Evolutionary conservation across 257 asterid species (phyloP).

Genomic region (Ilex asprella): DNA sequence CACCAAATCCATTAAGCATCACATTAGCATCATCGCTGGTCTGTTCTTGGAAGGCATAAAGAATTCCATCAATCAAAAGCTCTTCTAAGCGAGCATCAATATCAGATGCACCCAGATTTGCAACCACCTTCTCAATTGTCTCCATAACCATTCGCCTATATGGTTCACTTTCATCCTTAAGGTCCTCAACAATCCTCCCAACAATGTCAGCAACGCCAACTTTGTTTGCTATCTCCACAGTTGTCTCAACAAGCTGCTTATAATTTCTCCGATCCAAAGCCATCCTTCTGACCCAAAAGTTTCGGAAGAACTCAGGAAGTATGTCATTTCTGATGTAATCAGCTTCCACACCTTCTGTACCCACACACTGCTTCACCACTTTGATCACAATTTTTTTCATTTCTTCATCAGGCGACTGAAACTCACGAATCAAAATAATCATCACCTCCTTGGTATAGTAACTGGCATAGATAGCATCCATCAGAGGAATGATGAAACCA

Average conservation of each 20-base stretch:
- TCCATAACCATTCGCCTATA: constrained; percentile 96
- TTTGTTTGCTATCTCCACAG: constrained; percentile 87
- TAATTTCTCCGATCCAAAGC: constrained; percentile 87
- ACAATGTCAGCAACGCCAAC: constrained; percentile 90
- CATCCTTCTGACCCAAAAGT: constrained; percentile 93
- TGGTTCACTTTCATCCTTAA: constrained; percentile 91
- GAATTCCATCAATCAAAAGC: constrained; percentile 78
- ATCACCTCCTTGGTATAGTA: constrained; percentile 89
- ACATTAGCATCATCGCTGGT: constrained; percentile 92
- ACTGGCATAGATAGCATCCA: constrained; percentile 92
- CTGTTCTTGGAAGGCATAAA: constrained; percentile 90
- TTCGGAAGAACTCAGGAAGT: constrained; percentile 86
- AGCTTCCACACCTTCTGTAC: constrained; percentile 91
- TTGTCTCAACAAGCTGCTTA: constrained; percentile 84
- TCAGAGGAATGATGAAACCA: constrained; percentile 88
- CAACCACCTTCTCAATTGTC: constrained; percentile 91
- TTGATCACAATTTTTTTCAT: constrained; percentile 92
- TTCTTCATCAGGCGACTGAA: constrained; percentile 94
- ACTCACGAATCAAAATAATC: constrained; percentile 81
- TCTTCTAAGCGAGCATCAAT: constrained; percentile 82
- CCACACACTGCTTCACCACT: constrained; percentile 93
- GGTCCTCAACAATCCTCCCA: constrained; percentile 79
- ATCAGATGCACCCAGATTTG: constrained; percentile 83
- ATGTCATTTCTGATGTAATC: constrained; percentile 76
- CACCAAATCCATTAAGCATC: constrained; percentile 94